phyloP scores from a whole-genome alignment of 2,329 filamentous ascomycete species.

The Sarocladium brachiariae region DNA sequence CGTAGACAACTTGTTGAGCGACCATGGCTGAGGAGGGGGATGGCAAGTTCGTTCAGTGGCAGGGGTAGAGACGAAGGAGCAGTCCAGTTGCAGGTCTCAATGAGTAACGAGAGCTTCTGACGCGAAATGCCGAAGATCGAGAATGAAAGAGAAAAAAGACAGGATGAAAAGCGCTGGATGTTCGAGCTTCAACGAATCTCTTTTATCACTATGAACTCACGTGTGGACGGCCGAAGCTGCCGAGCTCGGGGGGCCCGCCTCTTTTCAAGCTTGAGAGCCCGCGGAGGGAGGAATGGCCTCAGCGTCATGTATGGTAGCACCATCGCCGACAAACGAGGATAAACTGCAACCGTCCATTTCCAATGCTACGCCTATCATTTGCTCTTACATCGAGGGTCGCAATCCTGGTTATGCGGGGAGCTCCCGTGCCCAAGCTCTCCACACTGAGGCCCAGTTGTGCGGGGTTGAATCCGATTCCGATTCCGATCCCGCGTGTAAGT shows the following conservation, averaged over 20 bases:
- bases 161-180: neutral
- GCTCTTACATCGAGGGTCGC: neutral
- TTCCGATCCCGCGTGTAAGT: slow-evolving; percentile 4
- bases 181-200: neutral
- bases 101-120: too few species aligned
- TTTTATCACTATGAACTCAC: neutral
- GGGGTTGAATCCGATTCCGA: slow-evolving; percentile 5
- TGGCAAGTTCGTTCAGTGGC: neutral
- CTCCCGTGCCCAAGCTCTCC: neutral
- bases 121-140: too few species aligned
- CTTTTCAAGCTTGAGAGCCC: too few species aligned
- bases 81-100: too few species aligned
- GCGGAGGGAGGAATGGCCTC: too few species aligned
- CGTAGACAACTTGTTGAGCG: slow-evolving; percentile 4
- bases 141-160: neutral
- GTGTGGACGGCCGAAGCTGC: neutral
- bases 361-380: neutral
- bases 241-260: too few species aligned
- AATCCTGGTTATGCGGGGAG: neutral
- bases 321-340: too few species aligned
- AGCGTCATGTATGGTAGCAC: too few species aligned
- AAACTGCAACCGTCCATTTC: too few species aligned
- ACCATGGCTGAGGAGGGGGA: neutral
- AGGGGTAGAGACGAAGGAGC: too few species aligned
- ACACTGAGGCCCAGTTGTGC: neutral